Evolutionary conservation across 192 early-diverging fungal genomes (phyloP).

Genomic region (Glomus cerebriforme): DNA sequence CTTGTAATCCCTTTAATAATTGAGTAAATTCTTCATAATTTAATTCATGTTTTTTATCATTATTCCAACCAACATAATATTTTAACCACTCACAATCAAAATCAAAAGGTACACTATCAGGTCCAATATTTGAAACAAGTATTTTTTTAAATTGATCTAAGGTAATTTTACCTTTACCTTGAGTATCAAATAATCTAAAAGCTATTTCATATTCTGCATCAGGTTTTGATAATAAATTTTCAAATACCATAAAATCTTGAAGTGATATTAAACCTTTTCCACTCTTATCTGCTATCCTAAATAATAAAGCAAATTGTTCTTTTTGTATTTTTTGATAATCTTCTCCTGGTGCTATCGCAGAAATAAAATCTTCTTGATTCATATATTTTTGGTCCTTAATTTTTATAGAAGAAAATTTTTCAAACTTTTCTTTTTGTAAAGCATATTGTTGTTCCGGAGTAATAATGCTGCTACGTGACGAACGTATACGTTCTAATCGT

Average conservation of each 20-base stretch:
- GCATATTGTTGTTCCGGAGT: neutral
- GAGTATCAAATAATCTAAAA: conserved; percentile 65
- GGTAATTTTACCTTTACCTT: conserved; percentile 62
- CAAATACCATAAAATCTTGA: conserved; percentile 66
- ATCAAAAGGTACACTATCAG: conserved; percentile 65
- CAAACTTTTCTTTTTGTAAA: conserved; percentile 49
- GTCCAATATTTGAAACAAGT: conserved; percentile 50
- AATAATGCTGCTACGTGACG: neutral
- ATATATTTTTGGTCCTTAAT: conserved; percentile 55
- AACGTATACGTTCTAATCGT: neutral
- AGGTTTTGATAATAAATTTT: conserved; percentile 60
- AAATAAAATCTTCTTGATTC: conserved; percentile 61
- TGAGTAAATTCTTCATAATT: conserved; percentile 72
- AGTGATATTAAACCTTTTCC: conserved; percentile 52
- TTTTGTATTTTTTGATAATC: conserved; percentile 58
- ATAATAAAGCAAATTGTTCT: conserved; percentile 60
- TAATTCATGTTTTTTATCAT: conserved; percentile 54
- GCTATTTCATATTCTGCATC: conserved; percentile 77
- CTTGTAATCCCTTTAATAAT: conserved; percentile 68
- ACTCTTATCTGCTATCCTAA: conserved; percentile 58
- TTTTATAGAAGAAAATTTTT: conserved; percentile 53
- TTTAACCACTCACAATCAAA: conserved; percentile 76
- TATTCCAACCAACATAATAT: conserved; percentile 62
- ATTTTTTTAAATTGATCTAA: conserved; percentile 70
- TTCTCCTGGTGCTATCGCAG: conserved; percentile 56